Base-by-base conservation (phyloP, 2,329 filamentous ascomycete genomes). In the Fusarium secorum region DNA sequence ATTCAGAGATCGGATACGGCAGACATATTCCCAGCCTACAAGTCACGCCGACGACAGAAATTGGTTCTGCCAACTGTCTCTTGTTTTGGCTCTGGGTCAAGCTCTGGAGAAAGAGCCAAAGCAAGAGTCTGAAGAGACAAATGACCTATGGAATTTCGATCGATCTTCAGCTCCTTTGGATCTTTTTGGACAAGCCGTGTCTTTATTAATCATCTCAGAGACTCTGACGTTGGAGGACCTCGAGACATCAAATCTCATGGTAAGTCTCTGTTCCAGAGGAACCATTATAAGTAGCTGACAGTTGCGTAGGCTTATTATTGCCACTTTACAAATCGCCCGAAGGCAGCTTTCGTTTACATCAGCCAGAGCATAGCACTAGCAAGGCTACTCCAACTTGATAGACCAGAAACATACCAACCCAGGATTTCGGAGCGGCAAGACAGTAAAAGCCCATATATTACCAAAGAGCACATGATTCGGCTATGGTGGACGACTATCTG, bases 371-470 rank as follows among this genome's bases (percentile, higher is more conserved):
- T 38, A 11, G 11, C 39, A 14, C 3, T 60, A 6, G 20, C 51
- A 6, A 45, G 33, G 6, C 4, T 60, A 2, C 24, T 57, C 0
- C 39, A 38, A 1, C 24, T 57, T 18, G 51, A 45, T 5, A 20
- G 30, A 4, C 9, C 10, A 4, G 4, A 30, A 4, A 24, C 39
- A 8, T 24, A 26, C 4, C 2, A 11, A 7, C 2, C 6, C 1
- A 0, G 3, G 1, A 14, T 5, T 3, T 5, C 7, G 1, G 24
- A 6, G 1, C 3, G 8, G n/a, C 18, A 13, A 26, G 32, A 13
- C 5, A 5, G 11, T 0, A 8, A 32, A 11, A 10, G 4, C 14
- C 30, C 5, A 9, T 0, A 0, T 2, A 11, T 39, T 4, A 3
- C 2, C 3, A 38, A 4, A 18, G 57, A 38, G n/a, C 57, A 60